Base-by-base conservation (phyloP, 305 asterid species). In the Fraxinus xanthoxyloides region DNA sequence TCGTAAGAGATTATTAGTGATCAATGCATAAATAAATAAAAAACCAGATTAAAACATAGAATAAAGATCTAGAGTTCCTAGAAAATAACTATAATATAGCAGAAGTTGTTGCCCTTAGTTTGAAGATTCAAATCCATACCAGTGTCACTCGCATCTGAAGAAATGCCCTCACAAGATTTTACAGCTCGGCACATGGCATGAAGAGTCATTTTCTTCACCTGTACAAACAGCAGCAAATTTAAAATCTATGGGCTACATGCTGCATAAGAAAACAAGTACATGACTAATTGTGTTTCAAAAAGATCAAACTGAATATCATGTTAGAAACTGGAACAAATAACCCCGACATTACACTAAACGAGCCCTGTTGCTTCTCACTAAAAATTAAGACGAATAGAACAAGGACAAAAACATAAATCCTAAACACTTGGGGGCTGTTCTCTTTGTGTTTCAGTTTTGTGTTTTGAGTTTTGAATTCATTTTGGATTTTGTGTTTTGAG, bases 161-260 rank as follows among this genome's bases (percentile, higher is more conserved):
- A 80, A 35, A 83, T 5, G 24, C 28, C 40, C 79, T 81, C 87
- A 83, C 87, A 75, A 46, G 78, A 84, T 80, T 83, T 26, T 82
- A 88, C 85, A n/a, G 89, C 90, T 84, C 61, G 67, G 43, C 17
- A 35, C 12, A 84, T 82, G 19, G 93, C 90, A 82, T 88, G 82
- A 69, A 88, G 76, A 54, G 76, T 75, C 88, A 90, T 88, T 82
- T 88, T 90, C 86, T 90, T 88, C 86, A 86, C 92, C 93, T 90
- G 77, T 26, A 82, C 28, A 54, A 15, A 70, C 81, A 46, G 56
- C 28, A 75, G 40, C 67, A 46, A 63, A 75, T 34, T 63, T 81
- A 48, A 59, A 36, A 40, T 59, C 31, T 2, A 40, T 61, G 38
- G 24, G n/a, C 23, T 36, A 38, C 79, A 32, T 78, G 72, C 63